Evolutionary conservation across 1,139 yeast species (phyloP).

Genomic region (Blastobotrys serpentis): DNA sequence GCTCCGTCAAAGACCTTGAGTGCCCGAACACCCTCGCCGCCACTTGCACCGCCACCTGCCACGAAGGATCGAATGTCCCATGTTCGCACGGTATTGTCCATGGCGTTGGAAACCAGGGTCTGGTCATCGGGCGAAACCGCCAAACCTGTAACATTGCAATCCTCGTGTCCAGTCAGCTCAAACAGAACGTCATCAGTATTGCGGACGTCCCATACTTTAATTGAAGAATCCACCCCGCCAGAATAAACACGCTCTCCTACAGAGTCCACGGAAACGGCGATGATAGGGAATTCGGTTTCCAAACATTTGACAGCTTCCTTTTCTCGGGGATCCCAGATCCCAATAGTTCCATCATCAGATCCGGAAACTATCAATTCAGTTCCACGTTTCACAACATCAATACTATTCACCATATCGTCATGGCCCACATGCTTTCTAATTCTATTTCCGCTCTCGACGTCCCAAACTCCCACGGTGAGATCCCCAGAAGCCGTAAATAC

Average conservation of each 20-base stretch:
- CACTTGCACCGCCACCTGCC: no score
- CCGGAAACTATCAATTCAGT: conserved; percentile 49
- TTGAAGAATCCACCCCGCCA: conserved; percentile 66
- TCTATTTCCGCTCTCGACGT: conserved; percentile 54
- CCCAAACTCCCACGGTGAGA: conserved; percentile 53
- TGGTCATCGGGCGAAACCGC: conserved; percentile 51
- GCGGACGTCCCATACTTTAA: conserved; percentile 55
- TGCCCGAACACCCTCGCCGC: conserved; percentile 41
- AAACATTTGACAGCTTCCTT: conserved; percentile 44
- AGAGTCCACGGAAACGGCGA: conserved; percentile 49
- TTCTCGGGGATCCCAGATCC: conserved; percentile 62
- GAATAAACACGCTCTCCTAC: conserved; percentile 49
- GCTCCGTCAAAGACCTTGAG: conserved; percentile 59
- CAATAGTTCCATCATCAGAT: conserved; percentile 62
- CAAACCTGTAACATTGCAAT: conserved; percentile 53
- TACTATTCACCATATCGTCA: conserved; percentile 55
- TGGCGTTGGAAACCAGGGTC: conserved; percentile 52
- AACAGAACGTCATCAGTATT: conserved; percentile 46
- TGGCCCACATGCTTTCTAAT: conserved; percentile 55
- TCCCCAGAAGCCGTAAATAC: conserved; percentile 51
- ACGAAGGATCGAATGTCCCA: conserved; percentile 53
- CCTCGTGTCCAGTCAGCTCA: conserved; percentile 43
- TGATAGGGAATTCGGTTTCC: conserved; percentile 54
- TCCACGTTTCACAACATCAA: conserved; percentile 40
- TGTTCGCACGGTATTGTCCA: conserved; percentile 57